Percentiles rank a stretch among this genome's conserved stretches.
Conservation (phyloP, 805 yeast genomes). For the Yamadazyma ubonensis region DNA sequence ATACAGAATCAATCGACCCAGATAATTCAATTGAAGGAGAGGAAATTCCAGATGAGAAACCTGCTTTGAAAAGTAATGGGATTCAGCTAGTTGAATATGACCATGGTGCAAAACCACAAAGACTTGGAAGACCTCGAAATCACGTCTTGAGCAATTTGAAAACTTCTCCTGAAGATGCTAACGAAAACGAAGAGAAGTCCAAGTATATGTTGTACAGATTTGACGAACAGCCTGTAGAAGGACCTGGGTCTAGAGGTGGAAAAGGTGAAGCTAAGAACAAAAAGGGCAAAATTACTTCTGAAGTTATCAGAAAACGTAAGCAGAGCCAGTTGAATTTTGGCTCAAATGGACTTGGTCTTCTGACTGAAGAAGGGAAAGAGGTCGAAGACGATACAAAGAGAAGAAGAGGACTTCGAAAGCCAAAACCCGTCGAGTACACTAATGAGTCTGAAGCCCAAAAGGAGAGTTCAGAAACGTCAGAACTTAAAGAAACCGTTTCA, state of each 20-base stretch:
- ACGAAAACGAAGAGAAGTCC: conserved; percentile 28
- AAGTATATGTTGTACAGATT: conserved; percentile 32
- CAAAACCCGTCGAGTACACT: background rate
- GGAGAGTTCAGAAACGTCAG: background rate
- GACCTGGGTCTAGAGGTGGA: conserved; percentile 44
- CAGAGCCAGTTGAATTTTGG: conserved; percentile 18
- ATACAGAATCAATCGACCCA: background rate
- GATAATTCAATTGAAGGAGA: background rate
- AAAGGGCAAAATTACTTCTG: conserved; percentile 27
- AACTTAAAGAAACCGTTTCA: no score
- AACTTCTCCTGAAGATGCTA: conserved; percentile 16
- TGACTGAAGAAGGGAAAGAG: background rate
- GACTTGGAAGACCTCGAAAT: conserved; percentile 38
- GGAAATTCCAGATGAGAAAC: background rate
- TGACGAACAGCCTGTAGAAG: conserved; percentile 34
- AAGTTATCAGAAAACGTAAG: conserved; percentile 20
- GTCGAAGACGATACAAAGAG: background rate
- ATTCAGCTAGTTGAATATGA: conserved; percentile 29
- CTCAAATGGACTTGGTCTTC: conserved; percentile 6
- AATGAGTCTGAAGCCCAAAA: background rate
- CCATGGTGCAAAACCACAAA: conserved; percentile 30
- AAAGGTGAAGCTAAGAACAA: conserved; percentile 16
- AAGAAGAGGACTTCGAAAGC: background rate
- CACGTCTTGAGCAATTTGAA: conserved; percentile 20
- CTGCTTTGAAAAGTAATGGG: background rate